Evolutionary conservation across 2,329 filamentous ascomycete species (phyloP).

Genomic region (Colletotrichum nymphaeae): DNA sequence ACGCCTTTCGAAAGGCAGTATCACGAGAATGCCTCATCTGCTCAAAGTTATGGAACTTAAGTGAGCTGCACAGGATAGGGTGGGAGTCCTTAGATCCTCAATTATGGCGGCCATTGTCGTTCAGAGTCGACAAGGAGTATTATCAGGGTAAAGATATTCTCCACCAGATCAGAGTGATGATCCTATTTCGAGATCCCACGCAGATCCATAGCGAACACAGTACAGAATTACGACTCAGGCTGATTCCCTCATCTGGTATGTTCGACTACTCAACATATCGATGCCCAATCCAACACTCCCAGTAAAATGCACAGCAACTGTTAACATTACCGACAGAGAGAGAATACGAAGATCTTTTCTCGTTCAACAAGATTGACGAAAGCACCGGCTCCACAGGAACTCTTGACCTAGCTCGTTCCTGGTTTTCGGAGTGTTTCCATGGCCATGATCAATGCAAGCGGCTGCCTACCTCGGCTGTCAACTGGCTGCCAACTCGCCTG

Average conservation of each 20-base stretch:
- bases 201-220: accelerated
- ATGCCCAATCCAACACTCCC: too few species aligned
- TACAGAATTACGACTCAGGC: neutral
- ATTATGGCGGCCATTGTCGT: neutral
- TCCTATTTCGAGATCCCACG: neutral
- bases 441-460: neutral
- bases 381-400: neutral
- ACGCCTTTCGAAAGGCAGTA: neutral
- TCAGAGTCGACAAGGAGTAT: neutral
- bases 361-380: neutral
- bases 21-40: neutral
- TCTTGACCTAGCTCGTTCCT: neutral
- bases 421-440: accelerated
- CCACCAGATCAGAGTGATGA: neutral
- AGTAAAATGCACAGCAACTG: too few species aligned
- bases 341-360: neutral
- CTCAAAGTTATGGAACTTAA: neutral
- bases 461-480: accelerated
- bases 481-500: conserved; percentile 1
- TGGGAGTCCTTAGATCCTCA: neutral
- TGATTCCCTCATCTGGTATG: neutral
- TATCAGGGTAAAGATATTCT: neutral
- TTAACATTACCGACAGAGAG: neutral
- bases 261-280: too few species aligned
- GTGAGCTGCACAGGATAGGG: neutral